These are phyloP conservation scores for Plasmodium vivax DNA, from an alignment of 169 alveolate genomes.

Conservation along the genomic window DNA sequence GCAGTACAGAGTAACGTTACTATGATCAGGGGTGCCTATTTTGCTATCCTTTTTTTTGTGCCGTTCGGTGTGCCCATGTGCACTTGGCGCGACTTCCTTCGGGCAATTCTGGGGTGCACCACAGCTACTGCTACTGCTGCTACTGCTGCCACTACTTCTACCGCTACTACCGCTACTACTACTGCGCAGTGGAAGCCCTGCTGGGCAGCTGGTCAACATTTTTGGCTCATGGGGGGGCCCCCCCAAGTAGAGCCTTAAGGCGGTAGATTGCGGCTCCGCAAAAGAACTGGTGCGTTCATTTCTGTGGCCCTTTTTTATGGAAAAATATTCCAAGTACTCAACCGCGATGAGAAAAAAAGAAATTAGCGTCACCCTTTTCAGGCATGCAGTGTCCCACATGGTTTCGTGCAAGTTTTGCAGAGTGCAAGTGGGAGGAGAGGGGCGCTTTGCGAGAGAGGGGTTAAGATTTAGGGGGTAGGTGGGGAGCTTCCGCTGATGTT, in stretches of 20 bases:
- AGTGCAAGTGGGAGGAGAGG: not conserved
- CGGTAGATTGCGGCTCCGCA: not conserved
- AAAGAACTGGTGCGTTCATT: slow-evolving; percentile 1
- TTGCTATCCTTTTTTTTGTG: not conserved
- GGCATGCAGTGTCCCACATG: not conserved
- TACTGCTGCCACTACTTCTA: no score
- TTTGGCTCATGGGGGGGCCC: not conserved
- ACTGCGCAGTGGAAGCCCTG: not conserved
- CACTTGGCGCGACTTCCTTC: not conserved
- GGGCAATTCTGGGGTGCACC: not conserved
- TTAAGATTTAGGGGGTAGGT: not conserved
- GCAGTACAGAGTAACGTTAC: not conserved
- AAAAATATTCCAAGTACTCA: not conserved
- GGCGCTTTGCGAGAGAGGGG: not conserved
- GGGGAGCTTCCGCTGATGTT: no score
- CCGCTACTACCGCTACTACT: no score
- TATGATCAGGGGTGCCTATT: not conserved
- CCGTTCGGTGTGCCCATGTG: not conserved
- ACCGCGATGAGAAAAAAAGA: not conserved
- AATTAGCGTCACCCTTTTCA: not conserved
- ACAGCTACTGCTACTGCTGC: no score
- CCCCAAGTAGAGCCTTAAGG: not conserved
- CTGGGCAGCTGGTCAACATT: not conserved
- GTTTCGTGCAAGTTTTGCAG: not conserved
- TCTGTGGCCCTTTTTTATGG: slow-evolving; percentile 2